These are phyloP conservation scores for Berberis vulgaris DNA, from an alignment of 164 flowering plant genomes.

Conservation along the genomic window DNA sequence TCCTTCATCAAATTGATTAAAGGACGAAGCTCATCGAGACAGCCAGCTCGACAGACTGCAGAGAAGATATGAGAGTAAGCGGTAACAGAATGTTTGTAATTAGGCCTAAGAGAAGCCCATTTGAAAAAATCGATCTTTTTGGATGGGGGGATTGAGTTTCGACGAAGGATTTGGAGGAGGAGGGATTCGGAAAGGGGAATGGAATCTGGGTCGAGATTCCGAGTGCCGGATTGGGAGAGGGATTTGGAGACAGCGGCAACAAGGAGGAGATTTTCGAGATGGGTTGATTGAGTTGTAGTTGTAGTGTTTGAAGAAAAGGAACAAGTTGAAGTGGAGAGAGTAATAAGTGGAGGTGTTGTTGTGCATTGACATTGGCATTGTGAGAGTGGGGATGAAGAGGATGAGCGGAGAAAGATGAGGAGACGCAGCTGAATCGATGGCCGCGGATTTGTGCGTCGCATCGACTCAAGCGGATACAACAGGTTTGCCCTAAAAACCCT, in stretches of 20 bases:
- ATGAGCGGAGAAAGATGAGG: too few relatives aligned
- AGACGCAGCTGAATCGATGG: too few relatives aligned
- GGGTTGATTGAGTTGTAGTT: conserved; percentile 3
- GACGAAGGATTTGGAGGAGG: conserved; percentile 54
- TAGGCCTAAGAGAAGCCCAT: conserved; percentile 57
- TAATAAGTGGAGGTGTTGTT: too few relatives aligned
- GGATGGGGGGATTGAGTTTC: conserved; percentile 31
- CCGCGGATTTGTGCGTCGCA: too few relatives aligned
- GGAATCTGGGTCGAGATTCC: conserved; percentile 31
- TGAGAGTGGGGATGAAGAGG: too few relatives aligned
- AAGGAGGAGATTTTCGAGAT: conserved; percentile 43
- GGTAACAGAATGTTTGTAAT: conserved; percentile 50
- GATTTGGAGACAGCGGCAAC: conserved; percentile 56
- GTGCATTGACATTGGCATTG: too few relatives aligned
- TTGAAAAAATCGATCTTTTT: conserved; percentile 66
- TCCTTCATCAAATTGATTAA: conserved; percentile 50
- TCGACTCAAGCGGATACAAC: too few relatives aligned
- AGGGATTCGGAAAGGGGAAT: conserved; percentile 49
- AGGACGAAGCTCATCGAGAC: conserved; percentile 32
- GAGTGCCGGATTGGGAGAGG: conserved; percentile 47
- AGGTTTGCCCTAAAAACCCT: too few relatives aligned
- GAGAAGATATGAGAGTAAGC: conserved; percentile 49
- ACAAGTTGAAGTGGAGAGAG: too few relatives aligned
- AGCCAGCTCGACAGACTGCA: conserved; percentile 36
- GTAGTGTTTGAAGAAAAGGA: too few relatives aligned